Conservation (phyloP, 805 yeast genomes). For the Nakazawaea wyomingensis region DNA sequence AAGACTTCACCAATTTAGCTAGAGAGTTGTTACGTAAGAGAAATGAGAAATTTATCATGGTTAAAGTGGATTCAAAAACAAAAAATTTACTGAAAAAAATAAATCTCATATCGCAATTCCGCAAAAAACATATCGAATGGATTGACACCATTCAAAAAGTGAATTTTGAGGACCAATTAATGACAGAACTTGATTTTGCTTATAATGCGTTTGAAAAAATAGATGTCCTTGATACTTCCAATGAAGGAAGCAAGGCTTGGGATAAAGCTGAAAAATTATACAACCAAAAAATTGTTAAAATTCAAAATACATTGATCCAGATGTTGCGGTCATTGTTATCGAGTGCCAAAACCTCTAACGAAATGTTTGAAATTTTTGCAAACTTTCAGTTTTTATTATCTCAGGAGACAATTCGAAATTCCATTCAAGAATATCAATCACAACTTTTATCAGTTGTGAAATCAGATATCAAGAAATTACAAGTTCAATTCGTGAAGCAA, state of each 20-base stretch:
- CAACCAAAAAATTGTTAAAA: slow-evolving; percentile 33
- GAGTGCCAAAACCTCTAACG: slow-evolving; percentile 35
- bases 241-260: slow-evolving; percentile 38
- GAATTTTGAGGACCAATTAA: not conserved
- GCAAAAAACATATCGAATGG: slow-evolving; percentile 50
- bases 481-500: slow-evolving; percentile 32
- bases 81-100: slow-evolving; percentile 36
- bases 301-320: slow-evolving; percentile 42
- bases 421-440: slow-evolving; percentile 55
- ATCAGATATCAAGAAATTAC: slow-evolving; percentile 38
- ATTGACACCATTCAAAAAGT: slow-evolving; percentile 26
- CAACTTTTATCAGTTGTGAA: slow-evolving; percentile 44
- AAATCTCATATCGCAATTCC: slow-evolving; percentile 36
- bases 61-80: slow-evolving; percentile 49
- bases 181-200: slow-evolving; percentile 33
- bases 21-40: slow-evolving; percentile 74
- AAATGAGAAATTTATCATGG: slow-evolving; percentile 62
- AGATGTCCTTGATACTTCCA: slow-evolving; percentile 33
- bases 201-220: slow-evolving; percentile 33
- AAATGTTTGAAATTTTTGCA: slow-evolving; percentile 48
- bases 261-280: slow-evolving; percentile 34
- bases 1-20: slow-evolving; percentile 59
- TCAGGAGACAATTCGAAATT: slow-evolving; percentile 51
- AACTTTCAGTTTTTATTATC: slow-evolving; percentile 41
- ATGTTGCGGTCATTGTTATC: slow-evolving; percentile 35